Base-by-base conservation (phyloP, 345 rosid genomes). In the Euphorbia peplus region DNA sequence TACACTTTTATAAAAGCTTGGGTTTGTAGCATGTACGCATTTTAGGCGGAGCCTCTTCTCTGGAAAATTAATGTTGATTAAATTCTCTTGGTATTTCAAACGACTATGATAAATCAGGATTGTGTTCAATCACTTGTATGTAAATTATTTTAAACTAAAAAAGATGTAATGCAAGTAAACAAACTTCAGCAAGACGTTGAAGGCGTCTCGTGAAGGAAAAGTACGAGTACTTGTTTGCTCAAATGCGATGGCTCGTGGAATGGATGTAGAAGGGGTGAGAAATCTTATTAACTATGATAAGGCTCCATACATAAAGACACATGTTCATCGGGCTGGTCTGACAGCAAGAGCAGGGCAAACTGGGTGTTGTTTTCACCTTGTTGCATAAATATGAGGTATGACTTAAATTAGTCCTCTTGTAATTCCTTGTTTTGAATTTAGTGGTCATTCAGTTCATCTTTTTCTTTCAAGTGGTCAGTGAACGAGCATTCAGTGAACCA, bases 201-300 rank as follows among this genome's bases (percentile, higher is more conserved):
- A 90, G 64, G 88, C 89, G 46, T 91, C 91, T 56, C 80, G 90
- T 22, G 84, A 86, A 76, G 96, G 97, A 13, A 83, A 90, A 59
- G 72, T 86, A 46, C 96, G 90, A 76, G 96, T 95, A 73, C 97
- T 91, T 76, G 96, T 91, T 73, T 86, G 95, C 63, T 91, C 96
- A 32, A 98, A 95, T 83, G 93, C 95, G 32, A 84, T 95, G 88
- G 86, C 98, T 60, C 96, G 96, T 74, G 99, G 99, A 73, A 91
- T 88, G 92, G 98, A 95, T 74, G 95, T 91, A 63, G 90, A 90
- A 81, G 96, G 93, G 63, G 96, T 95, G 78, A 80, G 83, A 76
- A 88, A 87, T 82, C 95, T 90, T 28, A 74, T 91, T 54, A 95
- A 95, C 68, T 91, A 95, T 71, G 96, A 95, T 70, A 86, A 85